Conservation (phyloP, 1,284 basidiomycete species). For the Stereum hirsutum region DNA sequence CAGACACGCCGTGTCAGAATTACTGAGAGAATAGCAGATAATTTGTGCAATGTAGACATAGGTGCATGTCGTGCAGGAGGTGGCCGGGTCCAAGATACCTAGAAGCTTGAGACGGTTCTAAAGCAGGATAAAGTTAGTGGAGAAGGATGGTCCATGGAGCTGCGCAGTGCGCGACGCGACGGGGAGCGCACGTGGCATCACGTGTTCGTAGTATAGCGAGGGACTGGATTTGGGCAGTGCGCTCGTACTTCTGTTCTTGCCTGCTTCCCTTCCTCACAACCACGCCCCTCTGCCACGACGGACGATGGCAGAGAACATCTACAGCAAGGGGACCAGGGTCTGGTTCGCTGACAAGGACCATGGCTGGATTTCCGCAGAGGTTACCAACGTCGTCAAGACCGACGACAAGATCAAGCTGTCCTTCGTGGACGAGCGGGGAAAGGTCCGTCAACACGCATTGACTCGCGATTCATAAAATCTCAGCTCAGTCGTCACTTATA, state of each 20-base stretch:
- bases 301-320: conserved; percentile 81
- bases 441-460: conserved; percentile 36
- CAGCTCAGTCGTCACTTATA: too few species aligned
- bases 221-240: too few species aligned
- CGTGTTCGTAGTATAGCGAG: too few species aligned
- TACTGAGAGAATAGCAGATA: neutral
- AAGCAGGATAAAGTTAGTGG: too few species aligned
- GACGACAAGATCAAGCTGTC: conserved; percentile 70
- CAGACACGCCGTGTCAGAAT: conserved; percentile 26
- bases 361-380: conserved; percentile 88
- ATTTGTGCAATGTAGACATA: neutral
- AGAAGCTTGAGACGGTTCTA: too few species aligned
- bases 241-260: neutral
- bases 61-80: too few species aligned
- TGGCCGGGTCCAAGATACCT: too few species aligned
- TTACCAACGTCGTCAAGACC: conserved; percentile 52
- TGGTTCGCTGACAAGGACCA: conserved; percentile 91
- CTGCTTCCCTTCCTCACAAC: conserved; percentile 5
- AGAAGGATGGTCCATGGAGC: too few species aligned
- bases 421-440: conserved; percentile 82
- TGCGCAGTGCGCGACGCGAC: too few species aligned
- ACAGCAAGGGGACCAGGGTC: conserved; percentile 76
- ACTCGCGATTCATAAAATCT: conserved; percentile 1
- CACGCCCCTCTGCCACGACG: conserved; percentile 8
- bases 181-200: too few species aligned